Conservation (phyloP, 352 stramenopile genomes). For the Globisporangium parvum region DNA sequence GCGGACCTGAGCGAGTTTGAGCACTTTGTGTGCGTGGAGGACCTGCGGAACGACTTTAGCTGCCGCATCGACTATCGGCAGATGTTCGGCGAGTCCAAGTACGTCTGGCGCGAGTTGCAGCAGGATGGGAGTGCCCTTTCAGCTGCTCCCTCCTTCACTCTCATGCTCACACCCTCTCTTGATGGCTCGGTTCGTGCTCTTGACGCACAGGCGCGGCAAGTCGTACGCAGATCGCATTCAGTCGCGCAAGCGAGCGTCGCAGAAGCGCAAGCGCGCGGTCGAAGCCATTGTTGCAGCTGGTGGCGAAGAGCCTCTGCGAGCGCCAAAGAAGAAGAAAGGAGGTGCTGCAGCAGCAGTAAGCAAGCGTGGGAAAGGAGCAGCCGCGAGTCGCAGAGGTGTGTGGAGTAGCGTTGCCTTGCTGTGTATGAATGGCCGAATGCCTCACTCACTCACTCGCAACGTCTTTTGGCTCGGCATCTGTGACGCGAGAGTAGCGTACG, state of each 20-base stretch:
- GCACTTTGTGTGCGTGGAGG: constrained; percentile 62
- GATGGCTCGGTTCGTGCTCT: background rate
- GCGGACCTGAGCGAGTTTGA: constrained; percentile 52
- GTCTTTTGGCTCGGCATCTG: background rate
- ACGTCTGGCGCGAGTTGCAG: background rate
- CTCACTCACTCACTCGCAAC: no score
- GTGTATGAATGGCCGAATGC: background rate
- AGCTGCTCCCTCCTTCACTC: background rate
- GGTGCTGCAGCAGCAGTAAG: background rate
- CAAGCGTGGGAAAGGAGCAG: constrained; percentile 2
- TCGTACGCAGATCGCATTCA: constrained; percentile 56
- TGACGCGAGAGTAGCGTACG: background rate
- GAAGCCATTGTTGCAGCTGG: constrained; percentile 12
- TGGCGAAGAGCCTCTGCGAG: background rate
- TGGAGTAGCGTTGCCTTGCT: background rate
- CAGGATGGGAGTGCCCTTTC: background rate
- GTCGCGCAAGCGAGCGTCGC: constrained; percentile 32
- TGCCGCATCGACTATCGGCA: constrained; percentile 62
- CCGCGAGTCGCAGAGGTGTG: constrained; percentile 7
- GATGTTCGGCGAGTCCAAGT: constrained; percentile 72
- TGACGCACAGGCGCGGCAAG: constrained; percentile 22
- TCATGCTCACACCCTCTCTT: background rate
- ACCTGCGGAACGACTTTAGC: constrained; percentile 39
- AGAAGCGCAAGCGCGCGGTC: constrained; percentile 13
- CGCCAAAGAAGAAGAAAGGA: constrained; percentile 15